Base-by-base conservation (phyloP, 345 rosid genomes). In the Dipteronia sinensis region DNA sequence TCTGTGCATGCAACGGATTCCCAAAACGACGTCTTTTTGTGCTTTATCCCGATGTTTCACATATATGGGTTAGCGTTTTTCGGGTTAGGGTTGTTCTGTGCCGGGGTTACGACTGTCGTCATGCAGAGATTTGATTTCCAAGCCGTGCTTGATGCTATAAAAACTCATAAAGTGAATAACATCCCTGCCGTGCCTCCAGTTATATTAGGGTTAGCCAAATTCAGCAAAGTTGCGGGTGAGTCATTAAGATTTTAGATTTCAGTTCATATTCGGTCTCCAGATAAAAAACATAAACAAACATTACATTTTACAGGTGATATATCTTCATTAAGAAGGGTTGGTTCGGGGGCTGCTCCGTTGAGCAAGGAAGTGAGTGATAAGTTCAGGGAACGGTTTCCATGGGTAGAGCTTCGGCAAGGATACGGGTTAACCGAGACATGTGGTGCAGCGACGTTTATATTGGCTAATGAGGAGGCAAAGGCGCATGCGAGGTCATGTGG, bases 131-230 rank as follows among this genome's bases (percentile, higher is more conserved):
- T 58, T 40, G 90, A 91, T 44, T 67, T 89, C 0, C 82, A 83
- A 65, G 81, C 67, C 17, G 89, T 89, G 95, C 76, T 91, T 34
- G 77, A 83, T 22, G 89, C 86, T 2, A 65, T 89, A 58, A 66
- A 86, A 69, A 22, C 78, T 25, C 76, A 91, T 69, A 51, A 76
- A 69, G 88, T 91, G 12, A 91, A 82, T 25, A 88, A 91, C 86
- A 69, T 91, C 25, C 78, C 95, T 6, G 90, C 87, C 0, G 93
- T 91, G 49, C 95, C 95, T 7, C 92, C 91, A 0, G 89, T 91
- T 71, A 80, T 89, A 67, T 84, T 83, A 12, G 85, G 79, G 22
- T 82, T 91, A 15, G 89, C 88, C 51, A 91, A 91, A 77, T 7
- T 74, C 16, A 71, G 76, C 74, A 76, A 79, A 46, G 66, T 31